Base-by-base conservation (phyloP, 352 stramenopile species). In the Pilasporangium apinafurcum region DNA sequence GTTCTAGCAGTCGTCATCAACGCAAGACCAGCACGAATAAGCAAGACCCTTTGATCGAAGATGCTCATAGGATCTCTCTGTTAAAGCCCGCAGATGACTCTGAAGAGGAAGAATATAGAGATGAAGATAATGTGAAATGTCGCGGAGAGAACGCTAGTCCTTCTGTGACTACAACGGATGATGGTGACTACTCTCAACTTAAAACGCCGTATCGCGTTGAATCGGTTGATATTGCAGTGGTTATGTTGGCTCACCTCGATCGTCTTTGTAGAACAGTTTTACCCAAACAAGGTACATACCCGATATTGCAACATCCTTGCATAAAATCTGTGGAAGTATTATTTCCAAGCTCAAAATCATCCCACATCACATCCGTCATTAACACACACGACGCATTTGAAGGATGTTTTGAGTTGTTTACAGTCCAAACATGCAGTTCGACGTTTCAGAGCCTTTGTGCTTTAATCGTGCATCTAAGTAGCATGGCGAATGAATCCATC, bases 231-330 rank as follows among this genome's bases (percentile, higher is more conserved):
- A 39, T 66, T 14, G 73, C 53, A 14, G 53, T 82, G 21, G 61
- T 83, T 13, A 61, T 96, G 13, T 28, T 96, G 9, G 86, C 83
- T 1, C 76, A 95, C 24, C 58, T 96, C 16, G 84, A 95, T 38
- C 62, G 81, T 10, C 52, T 95, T 7, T 76, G 53, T 18, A 56
- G 70, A 17, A 53, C 66, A 2, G 80, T 75, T 43, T 22, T 80
- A 1, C 53, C 68, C 0, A 82, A 81, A 28, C 34, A 44, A 30
- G 59, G 51, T 8, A 51, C 30, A 8, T 68, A 62, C 26, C 49
- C 62, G 2, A 38, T 22, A 6, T 31, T 75, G 4, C 60, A 68
- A n/a, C 39, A 75, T 28, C 52, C 66, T 14, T 43, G 47, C 16
- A 31, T 54, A 1, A 34, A 38, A 37, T 24, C 48, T 2, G 53